Percentiles rank a stretch among this genome's conserved stretches.
phyloP scores from a whole-genome alignment of 768 basidiomycete species.

The Auricularia auricula-judae region DNA sequence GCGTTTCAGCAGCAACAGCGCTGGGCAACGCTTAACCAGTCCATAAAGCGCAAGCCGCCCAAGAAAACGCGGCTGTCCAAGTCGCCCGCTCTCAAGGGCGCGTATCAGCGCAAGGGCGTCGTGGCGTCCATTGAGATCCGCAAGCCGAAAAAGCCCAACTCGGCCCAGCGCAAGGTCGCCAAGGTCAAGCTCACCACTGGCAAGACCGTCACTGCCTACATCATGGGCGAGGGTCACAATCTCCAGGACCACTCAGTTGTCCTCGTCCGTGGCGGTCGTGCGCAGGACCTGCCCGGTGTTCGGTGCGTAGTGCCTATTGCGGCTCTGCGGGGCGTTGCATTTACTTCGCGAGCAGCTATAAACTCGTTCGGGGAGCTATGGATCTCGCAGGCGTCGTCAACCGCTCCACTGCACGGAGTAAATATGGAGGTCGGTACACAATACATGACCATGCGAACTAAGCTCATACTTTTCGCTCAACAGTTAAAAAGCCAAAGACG shows the following conservation, averaged over 20 bases:
- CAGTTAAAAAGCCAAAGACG: slow-evolving; percentile 78
- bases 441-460: not conserved
- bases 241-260: slow-evolving; percentile 97
- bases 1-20: not conserved
- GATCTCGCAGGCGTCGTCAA: slow-evolving; percentile 88
- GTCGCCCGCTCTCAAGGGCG: slow-evolving; percentile 70
- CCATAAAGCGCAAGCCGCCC: slow-evolving; percentile 57
- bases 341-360: slow-evolving; percentile 51
- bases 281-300: slow-evolving; percentile 96
- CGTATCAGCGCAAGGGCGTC: slow-evolving; percentile 87
- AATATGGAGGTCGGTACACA: slow-evolving; percentile 69
- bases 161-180: slow-evolving; percentile 94
- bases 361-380: slow-evolving; percentile 83
- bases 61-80: slow-evolving; percentile 40
- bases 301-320: slow-evolving; percentile 40
- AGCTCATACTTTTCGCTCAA: slow-evolving; percentile 7
- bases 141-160: slow-evolving; percentile 97
- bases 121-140: slow-evolving; percentile 69
- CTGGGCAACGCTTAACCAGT: slow-evolving; percentile 72
- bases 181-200: slow-evolving; percentile 87
- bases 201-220: slow-evolving; percentile 83
- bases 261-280: slow-evolving; percentile 85
- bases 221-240: slow-evolving; percentile 96
- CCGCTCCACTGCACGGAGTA: slow-evolving; percentile 70
- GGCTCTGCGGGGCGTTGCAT: slow-evolving; percentile 2